Evolutionary conservation across 495 filamentous ascomycete genomes (phyloP).

Genomic region (Trichodelitschia bisporula): DNA sequence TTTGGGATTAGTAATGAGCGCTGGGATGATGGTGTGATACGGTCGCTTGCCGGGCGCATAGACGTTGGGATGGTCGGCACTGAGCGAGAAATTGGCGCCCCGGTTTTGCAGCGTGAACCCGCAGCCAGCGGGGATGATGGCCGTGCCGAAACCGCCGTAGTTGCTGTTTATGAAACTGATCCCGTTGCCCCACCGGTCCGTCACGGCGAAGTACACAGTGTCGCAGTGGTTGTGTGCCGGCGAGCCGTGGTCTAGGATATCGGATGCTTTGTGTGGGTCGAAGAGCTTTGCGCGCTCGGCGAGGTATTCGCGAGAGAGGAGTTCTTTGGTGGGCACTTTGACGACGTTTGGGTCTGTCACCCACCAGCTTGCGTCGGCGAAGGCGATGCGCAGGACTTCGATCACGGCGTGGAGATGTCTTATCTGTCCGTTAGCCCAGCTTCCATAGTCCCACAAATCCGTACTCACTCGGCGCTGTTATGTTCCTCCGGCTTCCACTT

Average conservation of each 20-base stretch:
- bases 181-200: constrained; percentile 62
- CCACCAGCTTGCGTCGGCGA: constrained; percentile 77
- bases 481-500: constrained; percentile 42
- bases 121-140: constrained; percentile 57
- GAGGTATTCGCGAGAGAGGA: constrained; percentile 39
- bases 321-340: constrained; percentile 34
- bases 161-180: constrained; percentile 94
- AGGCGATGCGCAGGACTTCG: constrained; percentile 75
- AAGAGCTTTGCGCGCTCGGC: constrained; percentile 47
- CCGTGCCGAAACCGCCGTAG: constrained; percentile 74
- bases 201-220: constrained; percentile 80
- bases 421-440: no score
- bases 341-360: constrained; percentile 55
- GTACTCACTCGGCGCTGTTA: constrained; percentile 28
- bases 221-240: constrained; percentile 51
- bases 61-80: constrained; percentile 44
- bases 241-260: constrained; percentile 32
- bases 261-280: constrained; percentile 27
- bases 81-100: constrained; percentile 58
- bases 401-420: constrained; percentile 76
- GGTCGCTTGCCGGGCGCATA: constrained; percentile 67
- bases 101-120: constrained; percentile 92
- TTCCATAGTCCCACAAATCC: neutral
- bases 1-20: constrained; percentile 50
- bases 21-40: constrained; percentile 96